These are phyloP conservation scores for Galium porrigens DNA, from an alignment of 305 asterid genomes.

Conservation along the genomic window DNA sequence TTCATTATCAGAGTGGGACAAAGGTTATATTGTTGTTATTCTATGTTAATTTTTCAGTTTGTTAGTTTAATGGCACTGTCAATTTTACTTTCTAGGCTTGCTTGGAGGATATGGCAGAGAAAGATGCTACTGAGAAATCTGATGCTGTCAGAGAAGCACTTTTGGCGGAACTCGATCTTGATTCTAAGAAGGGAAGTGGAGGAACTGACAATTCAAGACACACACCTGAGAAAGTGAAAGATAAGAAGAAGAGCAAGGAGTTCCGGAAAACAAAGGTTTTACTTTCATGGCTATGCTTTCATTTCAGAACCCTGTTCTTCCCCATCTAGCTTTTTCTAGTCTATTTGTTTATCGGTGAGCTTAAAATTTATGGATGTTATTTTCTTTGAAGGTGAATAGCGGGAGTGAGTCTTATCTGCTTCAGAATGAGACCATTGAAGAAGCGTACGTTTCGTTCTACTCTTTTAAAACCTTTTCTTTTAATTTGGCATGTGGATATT, in stretches of 20 bases:
- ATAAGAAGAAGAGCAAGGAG: conserved; percentile 64
- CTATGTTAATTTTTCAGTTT: conserved; percentile 14
- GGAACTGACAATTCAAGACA: conserved; percentile 49
- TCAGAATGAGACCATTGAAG: conserved; percentile 37
- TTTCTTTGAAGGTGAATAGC: conserved; percentile 39
- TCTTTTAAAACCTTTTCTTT: conserved; percentile 2
- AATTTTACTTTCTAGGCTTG: conserved; percentile 35
- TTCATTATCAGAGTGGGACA: neutral
- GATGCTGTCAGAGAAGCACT: conserved; percentile 92
- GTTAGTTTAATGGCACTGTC: conserved; percentile 15
- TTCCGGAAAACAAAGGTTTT: conserved; percentile 60
- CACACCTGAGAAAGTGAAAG: conserved; percentile 48
- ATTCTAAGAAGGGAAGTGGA: conserved; percentile 46
- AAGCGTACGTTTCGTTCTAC: conserved; percentile 31
- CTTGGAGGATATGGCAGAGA: conserved; percentile 75
- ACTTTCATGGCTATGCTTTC: conserved; percentile 11
- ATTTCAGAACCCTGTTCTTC: conserved; percentile 5
- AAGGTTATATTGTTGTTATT: neutral
- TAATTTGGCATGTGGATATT: conserved; percentile 7
- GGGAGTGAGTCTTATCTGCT: conserved; percentile 32
- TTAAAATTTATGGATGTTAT: conserved; percentile 13
- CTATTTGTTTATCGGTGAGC: conserved; percentile 14
- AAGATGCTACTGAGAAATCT: conserved; percentile 87
- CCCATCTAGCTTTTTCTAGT: neutral
- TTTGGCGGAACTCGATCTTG: conserved; percentile 80